phyloP scores from a whole-genome alignment of 306 rosid species.

The Cajanus cajan region DNA sequence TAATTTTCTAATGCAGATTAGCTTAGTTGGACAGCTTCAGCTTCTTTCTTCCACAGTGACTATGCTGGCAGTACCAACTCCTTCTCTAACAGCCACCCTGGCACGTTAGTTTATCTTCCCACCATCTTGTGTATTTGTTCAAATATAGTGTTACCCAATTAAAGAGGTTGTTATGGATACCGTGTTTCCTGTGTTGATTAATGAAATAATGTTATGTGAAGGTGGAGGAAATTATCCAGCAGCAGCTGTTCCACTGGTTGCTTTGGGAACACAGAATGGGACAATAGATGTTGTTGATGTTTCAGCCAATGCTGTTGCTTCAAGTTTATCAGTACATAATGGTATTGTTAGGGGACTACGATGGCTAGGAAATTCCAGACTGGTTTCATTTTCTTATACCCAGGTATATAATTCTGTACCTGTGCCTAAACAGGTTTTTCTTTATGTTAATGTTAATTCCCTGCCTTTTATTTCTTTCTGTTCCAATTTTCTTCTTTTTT shows the following conservation, averaged over 20 bases:
- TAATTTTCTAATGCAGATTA: constrained; percentile 64
- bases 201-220: constrained; percentile 40
- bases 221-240: constrained; percentile 97
- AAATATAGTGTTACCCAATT: constrained; percentile 23
- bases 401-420: constrained; percentile 58
- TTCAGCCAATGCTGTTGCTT: constrained; percentile 87
- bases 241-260: constrained; percentile 95
- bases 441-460: constrained; percentile 1
- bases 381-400: constrained; percentile 92
- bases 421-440: constrained; percentile 14
- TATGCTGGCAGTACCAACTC: constrained; percentile 92
- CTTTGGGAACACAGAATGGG: constrained; percentile 95
- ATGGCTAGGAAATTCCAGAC: constrained; percentile 98
- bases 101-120: constrained; percentile 79
- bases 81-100: constrained; percentile 87
- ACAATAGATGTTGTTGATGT: constrained; percentile 85
- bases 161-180: constrained; percentile 1
- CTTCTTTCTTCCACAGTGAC: constrained; percentile 94
- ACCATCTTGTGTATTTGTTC: constrained; percentile 37
- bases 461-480: background rate
- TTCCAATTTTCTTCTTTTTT: background rate
- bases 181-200: constrained; percentile 31
- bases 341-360: constrained; percentile 85
- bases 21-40: constrained; percentile 96
- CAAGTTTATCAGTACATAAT: constrained; percentile 82